Evolutionary conservation across 2,329 filamentous ascomycete species (phyloP), one percentile per base, ranked within the genome.

Genomic region (Fusarium napiforme): DNA sequence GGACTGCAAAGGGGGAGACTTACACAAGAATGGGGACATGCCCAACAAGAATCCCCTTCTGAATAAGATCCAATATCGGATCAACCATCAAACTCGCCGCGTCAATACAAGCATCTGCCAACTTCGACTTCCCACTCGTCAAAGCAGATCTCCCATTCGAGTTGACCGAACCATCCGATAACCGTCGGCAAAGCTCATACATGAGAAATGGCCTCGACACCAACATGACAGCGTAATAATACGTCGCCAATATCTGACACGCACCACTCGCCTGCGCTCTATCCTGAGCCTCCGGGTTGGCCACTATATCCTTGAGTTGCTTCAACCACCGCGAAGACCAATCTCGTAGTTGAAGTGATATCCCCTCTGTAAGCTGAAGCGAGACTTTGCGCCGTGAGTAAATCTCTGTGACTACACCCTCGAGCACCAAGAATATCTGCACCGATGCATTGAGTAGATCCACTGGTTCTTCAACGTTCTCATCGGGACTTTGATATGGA

Each of bases 151-250:
- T 64, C 2, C 64, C 72, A 32, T 63, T 47, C 0, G 76, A 50
- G 9, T 73, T 39, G 0, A 74, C 61, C 0, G 79, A 69, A 8
- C 73, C 78, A 15, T 85, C 84, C 0, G 83, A 82, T 8, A 88
- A 70, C 0, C 87, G 81, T 34, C 83, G 82, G 57, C 83, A 85
- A 7, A 89, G 79, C 75, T 89, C 87, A 55, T 87, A 88, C 86
- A 89, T 88, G 11, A 89, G 81, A 57, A 89, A 89, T 0, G 87
- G 87, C 2, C 87, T 81, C 0, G 87, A 87, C 0, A 89, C 86
- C 7, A 89, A 81, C 81, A 89, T 89, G n/a, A 89, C 87, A 2
- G 86, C 85, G 65, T 89, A 89, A 76, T 88, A 88, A 62, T 89
- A 89, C 4, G 86, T 85, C 1, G 85, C 82, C 12, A 89, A 75